Evolutionary conservation across 768 basidiomycete genomes (phyloP), one percentile per base, ranked within the genome.

Genomic region (Trametes cingulata): DNA sequence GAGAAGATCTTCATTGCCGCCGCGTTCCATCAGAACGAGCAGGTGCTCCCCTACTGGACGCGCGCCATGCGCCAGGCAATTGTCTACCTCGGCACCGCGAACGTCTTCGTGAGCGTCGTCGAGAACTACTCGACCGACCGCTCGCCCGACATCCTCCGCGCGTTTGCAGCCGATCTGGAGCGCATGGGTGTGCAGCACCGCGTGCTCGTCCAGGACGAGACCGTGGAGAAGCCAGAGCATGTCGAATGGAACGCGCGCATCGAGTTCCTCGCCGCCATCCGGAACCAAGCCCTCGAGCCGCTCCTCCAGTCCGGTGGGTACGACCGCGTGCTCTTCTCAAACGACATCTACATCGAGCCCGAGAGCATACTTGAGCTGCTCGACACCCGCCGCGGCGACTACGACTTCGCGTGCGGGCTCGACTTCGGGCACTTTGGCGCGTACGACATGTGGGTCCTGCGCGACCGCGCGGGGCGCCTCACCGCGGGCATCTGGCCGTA

Each of bases 321-420:
- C 41, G 75, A 77, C 61, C 69, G 69, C 51, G 72, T 80, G 9
- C 40, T 81, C 0, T 80, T 78, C 67, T 72, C 75, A 0, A 80
- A 80, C 57, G 79, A 80, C 64, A 65, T 80, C 8, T 75, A 64
- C 54, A 64, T 80, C 60, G 75, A 76, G 33, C 76, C 77, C 6
- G 76, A 79, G 61, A 69, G 70, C 20, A 61, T 79, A 6, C 57
- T 78, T 15, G 76, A 80, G 58, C 70, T 80, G 24, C 59, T 80
- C 22, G 60, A 73, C 33, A 78, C 78, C 5, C 63, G 65, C 13
- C 70, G 71, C 22, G 77, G 76, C 13, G 70, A 74, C 20, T 78
- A 75, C 52, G 79, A 80, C 58, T 74, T 79, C 71, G 78, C 70
- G 14, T 80, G 79, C 55, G 78, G 72, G 6, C 65, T 79, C 59